Evolutionary conservation across 2,329 filamentous ascomycete genomes (phyloP).

Genomic region (Aspergillus sp.): DNA sequence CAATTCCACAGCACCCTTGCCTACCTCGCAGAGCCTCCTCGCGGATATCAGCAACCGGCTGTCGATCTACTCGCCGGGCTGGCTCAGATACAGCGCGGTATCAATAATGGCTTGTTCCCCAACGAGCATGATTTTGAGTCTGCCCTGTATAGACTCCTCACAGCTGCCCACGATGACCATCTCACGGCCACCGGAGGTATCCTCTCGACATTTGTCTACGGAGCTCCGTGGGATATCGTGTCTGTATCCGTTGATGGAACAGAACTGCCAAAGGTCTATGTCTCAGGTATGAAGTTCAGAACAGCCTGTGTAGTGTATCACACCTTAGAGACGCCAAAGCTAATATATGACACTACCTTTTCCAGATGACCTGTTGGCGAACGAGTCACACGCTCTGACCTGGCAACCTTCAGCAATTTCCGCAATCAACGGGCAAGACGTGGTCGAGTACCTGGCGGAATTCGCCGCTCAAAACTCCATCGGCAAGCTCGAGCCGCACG

Average conservation of each 20-base stretch:
- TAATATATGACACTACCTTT: no score
- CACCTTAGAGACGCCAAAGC: no score
- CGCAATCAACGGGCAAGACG: not conserved
- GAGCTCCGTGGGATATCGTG: not conserved
- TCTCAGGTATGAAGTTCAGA: not conserved
- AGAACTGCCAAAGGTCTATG: not conserved
- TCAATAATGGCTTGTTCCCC: not conserved
- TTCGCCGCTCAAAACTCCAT: not conserved
- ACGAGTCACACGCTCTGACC: no score
- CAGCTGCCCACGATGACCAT: not conserved
- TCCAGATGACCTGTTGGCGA: no score
- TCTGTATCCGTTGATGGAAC: not conserved
- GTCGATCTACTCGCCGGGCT: not conserved
- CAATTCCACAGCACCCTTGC: not conserved
- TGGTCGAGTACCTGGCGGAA: not conserved
- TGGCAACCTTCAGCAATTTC: not conserved
- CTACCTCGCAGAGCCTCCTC: not conserved
- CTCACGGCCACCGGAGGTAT: not conserved
- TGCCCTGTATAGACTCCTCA: not conserved
- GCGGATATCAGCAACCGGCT: not conserved
- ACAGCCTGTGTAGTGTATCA: not conserved
- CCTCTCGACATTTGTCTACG: not conserved
- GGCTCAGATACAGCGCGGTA: not conserved
- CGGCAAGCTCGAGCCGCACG: not conserved
- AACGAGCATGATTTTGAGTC: not conserved